Conservation (phyloP, 345 rosid genomes). For the Gossypium raimondii region DNA sequence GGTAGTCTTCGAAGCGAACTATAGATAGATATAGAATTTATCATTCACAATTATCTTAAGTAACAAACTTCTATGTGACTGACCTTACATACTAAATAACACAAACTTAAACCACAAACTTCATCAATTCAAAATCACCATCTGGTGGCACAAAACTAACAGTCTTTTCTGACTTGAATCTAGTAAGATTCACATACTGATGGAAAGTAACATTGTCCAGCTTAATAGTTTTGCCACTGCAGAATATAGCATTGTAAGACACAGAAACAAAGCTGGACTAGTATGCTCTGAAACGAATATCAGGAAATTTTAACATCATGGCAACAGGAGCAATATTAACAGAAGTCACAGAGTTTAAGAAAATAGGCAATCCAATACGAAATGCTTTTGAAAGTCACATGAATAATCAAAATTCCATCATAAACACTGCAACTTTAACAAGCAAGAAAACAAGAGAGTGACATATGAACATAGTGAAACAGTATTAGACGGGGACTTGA, state of each 20-base stretch:
- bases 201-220: conserved; percentile 98
- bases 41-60: neutral
- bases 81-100: neutral
- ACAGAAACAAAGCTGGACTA: neutral
- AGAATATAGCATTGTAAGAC: conserved; percentile 19
- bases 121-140: conserved; percentile 99
- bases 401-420: neutral
- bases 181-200: conserved; percentile 92
- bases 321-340: neutral
- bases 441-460: neutral
- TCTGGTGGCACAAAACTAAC: conserved; percentile 99
- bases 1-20: neutral
- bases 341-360: neutral
- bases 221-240: conserved; percentile 96
- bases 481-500: neutral
- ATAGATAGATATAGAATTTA: neutral
- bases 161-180: conserved; percentile 96
- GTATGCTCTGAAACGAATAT: neutral
- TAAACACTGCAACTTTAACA: neutral
- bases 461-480: neutral
- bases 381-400: neutral
- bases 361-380: neutral
- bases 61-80: neutral
- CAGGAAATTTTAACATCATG: neutral
- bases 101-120: conserved; percentile 37